Evolutionary conservation across 2,329 filamentous ascomycete species (phyloP), one percentile per base, ranked within the genome.

Genomic region (Clarireedia homoeocarpa): DNA sequence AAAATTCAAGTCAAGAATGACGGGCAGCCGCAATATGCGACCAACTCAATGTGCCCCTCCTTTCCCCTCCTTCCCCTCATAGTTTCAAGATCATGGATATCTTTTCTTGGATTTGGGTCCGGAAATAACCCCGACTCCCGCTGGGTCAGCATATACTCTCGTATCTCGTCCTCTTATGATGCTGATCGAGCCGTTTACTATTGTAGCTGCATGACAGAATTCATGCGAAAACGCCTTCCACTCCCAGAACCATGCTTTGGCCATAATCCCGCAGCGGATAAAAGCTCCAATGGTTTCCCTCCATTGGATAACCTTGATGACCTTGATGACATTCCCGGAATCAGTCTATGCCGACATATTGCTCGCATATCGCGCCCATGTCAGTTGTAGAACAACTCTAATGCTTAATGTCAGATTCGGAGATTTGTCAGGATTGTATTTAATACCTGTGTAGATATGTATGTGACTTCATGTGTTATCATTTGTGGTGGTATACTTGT

Each of bases 141-240:
- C 30, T 10, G 39, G 36, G 39, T n/a, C 20, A 17, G 20, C 14
- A 42, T n/a, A 42, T 46, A 12, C 20, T 17, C 42, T 46, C 42
- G 42, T 46, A 46, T 46, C 42, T 46, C n/a, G 24, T 14, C 42
- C 42, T 46, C 42, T 46, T 46, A 24, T 46, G 42, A 20, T 17
- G 39, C 15, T n/a, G 20, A 6, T 42, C 39, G 39, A 42, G 39
- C 39, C 39, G 9, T 42, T 3, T 10, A 17, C 15, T 17, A 42
- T 42, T 42, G 20, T 6, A 49, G 30, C 52, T 42, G 52, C 52
- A 49, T 40, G 48, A 56, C 48, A 57, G 62, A 53, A 65, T 64
- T 64, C 60, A 66, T 66, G 64, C 64, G 60, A 48, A 38, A 48
- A 40, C 27, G 44, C 44, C 20, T 5, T 42, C 17, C 20, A 42